phyloP scores from a whole-genome alignment of 768 basidiomycete genomes.

The Sporobolomyces phaffii region DNA sequence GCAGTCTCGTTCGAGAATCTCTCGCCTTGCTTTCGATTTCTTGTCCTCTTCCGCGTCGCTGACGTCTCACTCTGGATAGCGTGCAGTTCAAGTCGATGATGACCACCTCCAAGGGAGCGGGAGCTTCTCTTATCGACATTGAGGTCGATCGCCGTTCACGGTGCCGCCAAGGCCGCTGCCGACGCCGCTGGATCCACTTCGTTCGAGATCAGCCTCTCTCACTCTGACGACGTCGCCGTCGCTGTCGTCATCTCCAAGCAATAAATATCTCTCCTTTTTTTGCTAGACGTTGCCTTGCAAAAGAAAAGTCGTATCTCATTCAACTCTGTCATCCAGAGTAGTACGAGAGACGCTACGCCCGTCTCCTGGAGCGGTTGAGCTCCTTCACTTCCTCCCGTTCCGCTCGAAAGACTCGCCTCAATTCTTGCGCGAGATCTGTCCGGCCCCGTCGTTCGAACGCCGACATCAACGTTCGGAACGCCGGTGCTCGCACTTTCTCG shows the following conservation, averaged over 20 bases:
- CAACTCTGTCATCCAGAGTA: no score
- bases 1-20: no score
- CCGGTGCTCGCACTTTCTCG: neutral
- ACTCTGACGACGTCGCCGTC: conserved; percentile 48
- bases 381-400: no score
- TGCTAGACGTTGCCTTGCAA: neutral
- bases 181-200: conserved; percentile 63
- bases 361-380: no score
- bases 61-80: neutral
- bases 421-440: neutral
- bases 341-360: no score
- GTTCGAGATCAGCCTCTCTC: conserved; percentile 78
- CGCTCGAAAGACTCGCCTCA: neutral
- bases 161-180: conserved; percentile 64
- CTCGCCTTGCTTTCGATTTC: no score
- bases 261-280: neutral
- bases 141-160: conserved; percentile 80
- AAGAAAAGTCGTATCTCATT: no score
- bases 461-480: neutral
- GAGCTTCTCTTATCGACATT: conserved; percentile 92
- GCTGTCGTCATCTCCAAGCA: conserved; percentile 27
- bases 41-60: neutral
- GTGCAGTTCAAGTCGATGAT: conserved; percentile 85
- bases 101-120: conserved; percentile 82
- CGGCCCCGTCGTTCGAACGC: conserved; percentile 7